These are phyloP conservation scores for Pinus taeda DNA, from an alignment of 75 land plant genomes.

Conservation along the genomic window DNA sequence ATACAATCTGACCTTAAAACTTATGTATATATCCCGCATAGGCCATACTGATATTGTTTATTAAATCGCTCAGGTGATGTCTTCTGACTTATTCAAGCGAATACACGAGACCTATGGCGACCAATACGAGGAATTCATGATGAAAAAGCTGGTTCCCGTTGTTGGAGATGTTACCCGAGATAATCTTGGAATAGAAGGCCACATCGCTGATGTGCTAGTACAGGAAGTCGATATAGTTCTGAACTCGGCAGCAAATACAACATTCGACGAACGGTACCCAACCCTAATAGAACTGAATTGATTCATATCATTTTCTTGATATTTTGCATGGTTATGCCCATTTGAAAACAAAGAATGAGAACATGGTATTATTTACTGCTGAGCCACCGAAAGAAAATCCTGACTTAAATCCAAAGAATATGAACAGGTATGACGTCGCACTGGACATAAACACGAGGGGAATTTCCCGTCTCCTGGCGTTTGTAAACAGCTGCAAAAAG, in stretches of 20 bases:
- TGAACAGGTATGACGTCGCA: constrained; percentile 76
- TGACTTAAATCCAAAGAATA: neutral
- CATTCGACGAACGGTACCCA: constrained; percentile 84
- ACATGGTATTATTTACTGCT: neutral
- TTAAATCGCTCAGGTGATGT: constrained; percentile 39
- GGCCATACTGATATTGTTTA: neutral
- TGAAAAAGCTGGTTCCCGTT: constrained; percentile 71
- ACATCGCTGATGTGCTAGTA: constrained; percentile 31
- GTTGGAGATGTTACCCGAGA: constrained; percentile 58
- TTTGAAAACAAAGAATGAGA: too few species aligned
- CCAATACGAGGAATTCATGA: constrained; percentile 57
- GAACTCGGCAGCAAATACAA: constrained; percentile 92
- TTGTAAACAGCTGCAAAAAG: constrained; percentile 60
- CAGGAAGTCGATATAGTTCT: constrained; percentile 69
- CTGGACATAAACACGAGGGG: constrained; percentile 85
- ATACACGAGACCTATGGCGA: constrained; percentile 57
- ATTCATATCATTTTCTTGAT: neutral
- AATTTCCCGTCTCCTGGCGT: constrained; percentile 53
- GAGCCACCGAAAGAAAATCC: neutral
- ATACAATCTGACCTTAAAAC: too few species aligned
- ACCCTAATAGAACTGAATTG: constrained; percentile 2
- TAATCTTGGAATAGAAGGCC: constrained; percentile 51
- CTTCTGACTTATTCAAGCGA: constrained; percentile 58
- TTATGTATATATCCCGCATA: too few species aligned
- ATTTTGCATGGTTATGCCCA: too few species aligned